These are phyloP conservation scores for Neotropicomus parvogracilis DNA, from an alignment of 1,284 basidiomycete genomes.

Conservation along the genomic window DNA sequence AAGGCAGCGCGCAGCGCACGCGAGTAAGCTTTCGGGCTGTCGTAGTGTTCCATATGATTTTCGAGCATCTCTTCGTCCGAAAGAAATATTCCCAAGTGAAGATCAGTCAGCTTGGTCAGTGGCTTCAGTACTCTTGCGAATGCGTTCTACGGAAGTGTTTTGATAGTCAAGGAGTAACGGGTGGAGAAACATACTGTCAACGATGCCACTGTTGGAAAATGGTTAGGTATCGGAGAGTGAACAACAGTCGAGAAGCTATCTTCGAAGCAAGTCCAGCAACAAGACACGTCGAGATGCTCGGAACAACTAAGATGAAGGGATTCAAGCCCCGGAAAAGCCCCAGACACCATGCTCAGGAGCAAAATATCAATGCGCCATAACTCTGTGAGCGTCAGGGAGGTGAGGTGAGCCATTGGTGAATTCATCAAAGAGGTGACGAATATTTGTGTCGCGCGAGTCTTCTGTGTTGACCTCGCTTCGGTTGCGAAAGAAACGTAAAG, in stretches of 20 bases:
- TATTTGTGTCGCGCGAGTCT: slow-evolving; percentile 21
- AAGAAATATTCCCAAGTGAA: slow-evolving; percentile 59
- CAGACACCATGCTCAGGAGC: slow-evolving; percentile 46
- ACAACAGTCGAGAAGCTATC: slow-evolving; percentile 51
- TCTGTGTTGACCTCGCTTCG: slow-evolving; percentile 27
- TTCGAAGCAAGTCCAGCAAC: slow-evolving; percentile 62
- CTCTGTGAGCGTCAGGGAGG: slow-evolving; percentile 45
- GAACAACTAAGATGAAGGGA: slow-evolving; percentile 53
- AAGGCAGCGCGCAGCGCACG: slow-evolving; percentile 10
- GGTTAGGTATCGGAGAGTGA: slow-evolving; percentile 60
- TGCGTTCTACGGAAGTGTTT: slow-evolving; percentile 22
- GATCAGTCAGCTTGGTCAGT: slow-evolving; percentile 45
- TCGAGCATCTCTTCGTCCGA: slow-evolving; percentile 45
- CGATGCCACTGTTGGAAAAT: slow-evolving; percentile 38
- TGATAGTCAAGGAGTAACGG: slow-evolving; percentile 4
- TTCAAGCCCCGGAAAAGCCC: slow-evolving; percentile 41
- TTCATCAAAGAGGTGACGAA: slow-evolving; percentile 18
- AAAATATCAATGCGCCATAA: slow-evolving; percentile 52
- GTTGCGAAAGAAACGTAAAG: slow-evolving; percentile 26
- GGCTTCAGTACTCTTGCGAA: slow-evolving; percentile 33
- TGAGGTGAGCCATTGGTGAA: slow-evolving; percentile 31
- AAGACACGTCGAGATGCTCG: slow-evolving; percentile 50
- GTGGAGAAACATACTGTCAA: slow-evolving; percentile 46
- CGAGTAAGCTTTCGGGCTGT: slow-evolving; percentile 26
- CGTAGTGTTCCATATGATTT: slow-evolving; percentile 42